These are phyloP conservation scores for Alternaria longipes DNA, from an alignment of 2,329 filamentous ascomycete genomes.

Conservation along the genomic window DNA sequence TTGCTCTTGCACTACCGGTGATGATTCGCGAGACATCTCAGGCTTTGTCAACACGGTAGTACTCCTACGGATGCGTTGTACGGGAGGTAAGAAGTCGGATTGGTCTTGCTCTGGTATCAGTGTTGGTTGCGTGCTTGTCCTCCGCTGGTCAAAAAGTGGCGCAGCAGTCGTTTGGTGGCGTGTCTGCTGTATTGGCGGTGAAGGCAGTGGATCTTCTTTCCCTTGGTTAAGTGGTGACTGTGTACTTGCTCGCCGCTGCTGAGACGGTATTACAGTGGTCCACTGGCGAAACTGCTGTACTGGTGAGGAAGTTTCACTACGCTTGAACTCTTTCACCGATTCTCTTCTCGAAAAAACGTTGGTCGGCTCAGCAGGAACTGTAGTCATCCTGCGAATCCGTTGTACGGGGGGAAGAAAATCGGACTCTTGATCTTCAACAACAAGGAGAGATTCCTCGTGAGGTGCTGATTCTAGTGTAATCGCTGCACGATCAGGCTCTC, in stretches of 20 bases:
- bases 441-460: not conserved
- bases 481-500: not conserved
- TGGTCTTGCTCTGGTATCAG: not conserved
- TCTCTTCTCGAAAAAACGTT: not conserved
- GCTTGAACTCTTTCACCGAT: not conserved
- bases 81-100: not conserved
- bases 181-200: not conserved
- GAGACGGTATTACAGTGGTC: not conserved
- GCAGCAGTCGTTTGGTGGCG: not conserved
- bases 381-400: not conserved
- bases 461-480: not conserved
- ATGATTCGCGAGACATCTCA: not conserved
- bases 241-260: not conserved
- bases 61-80: not conserved
- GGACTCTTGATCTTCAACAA: not conserved
- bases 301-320: not conserved
- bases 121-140: not conserved
- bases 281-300: not conserved
- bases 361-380: not conserved
- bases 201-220: not conserved
- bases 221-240: not conserved
- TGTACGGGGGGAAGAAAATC: not conserved
- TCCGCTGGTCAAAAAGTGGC: not conserved
- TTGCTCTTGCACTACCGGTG: not conserved
- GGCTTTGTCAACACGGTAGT: not conserved